Percentiles rank a stretch among this genome's conserved stretches.
phyloP scores from a whole-genome alignment of 192 early-diverging fungal species.

The Coemansia sp. region DNA sequence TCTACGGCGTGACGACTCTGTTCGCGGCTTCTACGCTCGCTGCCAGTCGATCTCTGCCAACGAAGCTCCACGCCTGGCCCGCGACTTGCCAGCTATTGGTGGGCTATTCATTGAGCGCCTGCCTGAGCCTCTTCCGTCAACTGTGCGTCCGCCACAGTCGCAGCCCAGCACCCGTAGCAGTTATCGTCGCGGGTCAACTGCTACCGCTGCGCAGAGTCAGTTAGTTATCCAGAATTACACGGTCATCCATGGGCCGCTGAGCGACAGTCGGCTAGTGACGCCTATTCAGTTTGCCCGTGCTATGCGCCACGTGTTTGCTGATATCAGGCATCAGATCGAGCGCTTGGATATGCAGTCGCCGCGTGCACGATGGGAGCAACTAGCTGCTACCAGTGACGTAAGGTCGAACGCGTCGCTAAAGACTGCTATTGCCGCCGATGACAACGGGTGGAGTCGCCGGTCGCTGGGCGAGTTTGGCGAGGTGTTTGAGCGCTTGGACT shows the following conservation, averaged over 20 bases:
- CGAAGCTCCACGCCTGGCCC: constrained; percentile 18
- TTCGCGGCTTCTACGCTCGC: constrained; percentile 36
- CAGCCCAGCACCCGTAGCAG: background rate
- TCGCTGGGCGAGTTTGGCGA: background rate
- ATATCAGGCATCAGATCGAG: constrained; percentile 38
- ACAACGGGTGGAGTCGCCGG: constrained; percentile 3
- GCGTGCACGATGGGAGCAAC: constrained; percentile 26
- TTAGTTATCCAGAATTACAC: constrained; percentile 40
- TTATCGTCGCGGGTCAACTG: background rate
- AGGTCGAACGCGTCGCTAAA: constrained; percentile 23
- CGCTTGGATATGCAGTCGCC: constrained; percentile 22
- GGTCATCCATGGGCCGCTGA: constrained; percentile 11
- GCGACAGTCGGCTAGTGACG: constrained; percentile 16
- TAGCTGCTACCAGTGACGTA: constrained; percentile 16
- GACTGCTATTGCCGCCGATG: constrained; percentile 20
- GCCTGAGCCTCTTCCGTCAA: background rate
- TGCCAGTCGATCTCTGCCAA: constrained; percentile 35
- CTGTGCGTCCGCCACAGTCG: background rate
- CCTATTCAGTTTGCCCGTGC: constrained; percentile 30
- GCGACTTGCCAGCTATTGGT: constrained; percentile 6
- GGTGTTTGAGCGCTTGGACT: constrained; percentile 28
- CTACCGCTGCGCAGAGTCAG: background rate
- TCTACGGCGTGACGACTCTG: constrained; percentile 32
- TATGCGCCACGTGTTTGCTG: constrained; percentile 31
- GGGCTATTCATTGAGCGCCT: constrained; percentile 27